phyloP scores from a whole-genome alignment of 2,329 filamentous ascomycete species.

The Cytospora leucostoma region DNA sequence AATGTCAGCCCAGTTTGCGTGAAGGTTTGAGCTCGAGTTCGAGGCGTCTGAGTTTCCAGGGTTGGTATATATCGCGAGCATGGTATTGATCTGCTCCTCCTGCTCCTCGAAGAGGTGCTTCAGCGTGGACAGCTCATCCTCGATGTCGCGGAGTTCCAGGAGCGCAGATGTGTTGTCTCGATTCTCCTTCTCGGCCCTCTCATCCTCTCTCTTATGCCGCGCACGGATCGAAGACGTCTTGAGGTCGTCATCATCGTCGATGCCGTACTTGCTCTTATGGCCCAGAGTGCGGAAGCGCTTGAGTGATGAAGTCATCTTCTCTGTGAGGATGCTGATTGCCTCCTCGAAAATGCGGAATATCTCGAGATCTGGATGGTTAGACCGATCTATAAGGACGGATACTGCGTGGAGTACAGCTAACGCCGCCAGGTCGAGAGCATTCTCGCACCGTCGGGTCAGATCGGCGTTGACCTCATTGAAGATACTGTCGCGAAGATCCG shows the following conservation, averaged over 20 bases:
- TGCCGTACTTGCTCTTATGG: constrained; percentile 47
- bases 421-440: constrained; percentile 58
- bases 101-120: constrained; percentile 16
- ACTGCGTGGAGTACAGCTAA: constrained; percentile 59
- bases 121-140: constrained; percentile 19
- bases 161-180: constrained; percentile 17
- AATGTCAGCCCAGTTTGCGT: not conserved
- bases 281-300: constrained; percentile 59
- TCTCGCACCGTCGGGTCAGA: constrained; percentile 58
- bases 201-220: constrained; percentile 42
- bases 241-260: constrained; percentile 42
- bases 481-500: constrained; percentile 60
- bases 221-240: constrained; percentile 43
- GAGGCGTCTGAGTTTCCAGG: not conserved
- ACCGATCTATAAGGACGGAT: constrained; percentile 57
- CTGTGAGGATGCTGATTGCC: constrained; percentile 44
- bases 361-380: constrained; percentile 59
- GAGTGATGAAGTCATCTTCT: constrained; percentile 59
- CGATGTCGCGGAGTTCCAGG: constrained; percentile 22
- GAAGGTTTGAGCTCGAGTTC: not conserved
- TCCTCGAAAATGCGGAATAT: constrained; percentile 52
- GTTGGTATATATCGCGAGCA: constrained; percentile 7
- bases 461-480: constrained; percentile 66
- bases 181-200: constrained; percentile 19
- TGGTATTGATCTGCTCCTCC: constrained; percentile 1